Evolutionary conservation across 2,329 filamentous ascomycete genomes (phyloP), one percentile per base, ranked within the genome.

Genomic region (Fusarium haematococcum): DNA sequence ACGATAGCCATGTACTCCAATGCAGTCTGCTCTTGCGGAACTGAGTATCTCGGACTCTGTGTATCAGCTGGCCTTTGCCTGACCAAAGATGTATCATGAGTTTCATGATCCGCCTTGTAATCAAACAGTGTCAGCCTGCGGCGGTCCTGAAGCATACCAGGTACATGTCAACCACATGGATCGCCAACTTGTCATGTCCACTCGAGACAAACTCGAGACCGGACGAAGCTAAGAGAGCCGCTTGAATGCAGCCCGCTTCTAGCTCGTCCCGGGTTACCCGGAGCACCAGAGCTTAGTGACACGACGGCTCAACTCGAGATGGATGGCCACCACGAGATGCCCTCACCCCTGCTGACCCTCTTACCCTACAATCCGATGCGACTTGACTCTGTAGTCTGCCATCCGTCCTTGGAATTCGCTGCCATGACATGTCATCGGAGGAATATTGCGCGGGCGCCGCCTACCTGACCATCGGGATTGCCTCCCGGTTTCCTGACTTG

Each of bases 401-500:
- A 56, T 45, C 54, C 45, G 56, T 58, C 32, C 39, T 39, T 23
- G 25, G 52, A 54, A 61, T 61, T 59, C 50, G 35, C 45, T 71
- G 27, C 27, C 59, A 63, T 63, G 61, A 35, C 33, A 66, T 66
- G 70, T 66, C 69, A 72, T 58, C 63, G 54, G 66, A 57, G 52
- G 23, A 66, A 62, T 59, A 63, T 39, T 54, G 71, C 37, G 67
- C 61, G 63, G 61, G 43, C 45, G 41, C 41, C 56, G 23, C 68
- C 67, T 32, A 33, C 27, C 33, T 43, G 45, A 67, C 48, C 64
- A 71, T 63, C 48, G 63, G 58, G 41, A 56, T 37, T 64, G 30
- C 66, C 41, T 50, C 65, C 58, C 71, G 59, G 62, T 60, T 39
- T 56, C 43, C 54, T 66, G 68, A 63, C 61, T 68, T 72, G 56